These are phyloP conservation scores for Bacidia rubella DNA, from an alignment of 495 filamentous ascomycete species.

Conservation along the genomic window DNA sequence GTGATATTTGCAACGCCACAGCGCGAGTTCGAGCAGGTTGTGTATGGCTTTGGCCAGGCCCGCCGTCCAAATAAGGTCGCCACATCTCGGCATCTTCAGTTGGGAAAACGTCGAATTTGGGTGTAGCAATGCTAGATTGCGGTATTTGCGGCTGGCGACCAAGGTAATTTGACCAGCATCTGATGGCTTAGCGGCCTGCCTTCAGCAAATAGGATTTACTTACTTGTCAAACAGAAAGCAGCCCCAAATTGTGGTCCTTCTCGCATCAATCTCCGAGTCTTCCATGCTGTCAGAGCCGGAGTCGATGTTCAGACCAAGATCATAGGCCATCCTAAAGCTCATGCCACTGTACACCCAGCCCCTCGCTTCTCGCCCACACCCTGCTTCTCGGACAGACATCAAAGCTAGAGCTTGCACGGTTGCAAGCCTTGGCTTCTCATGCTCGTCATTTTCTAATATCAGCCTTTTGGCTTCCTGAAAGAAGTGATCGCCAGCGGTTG, in stretches of 20 bases:
- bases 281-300: conserved; percentile 47
- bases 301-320: conserved; percentile 87
- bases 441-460: conserved; percentile 82
- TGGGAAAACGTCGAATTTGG: conserved; percentile 85
- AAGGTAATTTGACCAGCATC: conserved; percentile 95
- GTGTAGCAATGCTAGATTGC: conserved; percentile 60
- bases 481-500: conserved; percentile 92
- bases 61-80: conserved; percentile 81
- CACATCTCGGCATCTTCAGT: conserved; percentile 73
- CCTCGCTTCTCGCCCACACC: conserved; percentile 86
- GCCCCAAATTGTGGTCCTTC: conserved; percentile 94
- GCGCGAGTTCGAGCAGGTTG: conserved; percentile 79
- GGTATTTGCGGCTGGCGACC: conserved; percentile 83
- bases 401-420: conserved; percentile 89
- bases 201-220: conserved; percentile 12
- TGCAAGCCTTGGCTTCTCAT: conserved; percentile 79
- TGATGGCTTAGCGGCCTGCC: conserved; percentile 16
- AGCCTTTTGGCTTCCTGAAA: conserved; percentile 89
- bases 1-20: conserved; percentile 66
- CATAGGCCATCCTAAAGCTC: conserved; percentile 96
- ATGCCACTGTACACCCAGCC: conserved; percentile 98
- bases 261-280: conserved; percentile 77
- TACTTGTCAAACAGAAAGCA: conserved; percentile 94
- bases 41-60: conserved; percentile 49
- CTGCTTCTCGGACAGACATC: conserved; percentile 94